Evolutionary conservation across 2,329 filamentous ascomycete species (phyloP).

Genomic region (Hymenoscyphus occultus): DNA sequence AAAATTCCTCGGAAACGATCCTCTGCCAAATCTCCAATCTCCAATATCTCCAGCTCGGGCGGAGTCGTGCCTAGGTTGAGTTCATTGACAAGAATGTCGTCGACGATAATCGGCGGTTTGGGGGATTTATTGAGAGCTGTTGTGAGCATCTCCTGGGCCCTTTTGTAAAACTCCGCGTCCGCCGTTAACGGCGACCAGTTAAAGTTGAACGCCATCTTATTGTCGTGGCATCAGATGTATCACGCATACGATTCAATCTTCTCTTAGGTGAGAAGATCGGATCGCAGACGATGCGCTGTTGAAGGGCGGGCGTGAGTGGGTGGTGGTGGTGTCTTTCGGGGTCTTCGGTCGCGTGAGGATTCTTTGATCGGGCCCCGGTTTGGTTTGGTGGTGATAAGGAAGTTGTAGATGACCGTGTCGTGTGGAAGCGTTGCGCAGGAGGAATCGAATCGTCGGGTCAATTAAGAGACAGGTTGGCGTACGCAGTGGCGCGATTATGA

Average conservation of each 20-base stretch:
- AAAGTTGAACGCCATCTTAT: conserved; percentile 97
- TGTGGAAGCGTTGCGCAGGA: conserved; percentile 3
- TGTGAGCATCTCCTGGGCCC: conserved; percentile 90
- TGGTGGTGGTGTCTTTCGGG: conserved; percentile 9
- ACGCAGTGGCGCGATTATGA: conserved; percentile 1
- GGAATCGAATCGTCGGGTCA: conserved; percentile 20
- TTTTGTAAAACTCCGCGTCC: conserved; percentile 85
- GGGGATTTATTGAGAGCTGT: conserved; percentile 95
- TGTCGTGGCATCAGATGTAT: conserved; percentile 31
- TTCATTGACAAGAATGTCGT: conserved; percentile 98
- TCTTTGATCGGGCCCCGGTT: conserved; percentile 10
- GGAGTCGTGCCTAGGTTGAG: conserved; percentile 94
- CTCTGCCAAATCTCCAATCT: conserved; percentile 96
- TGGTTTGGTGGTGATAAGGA: conserved; percentile 24
- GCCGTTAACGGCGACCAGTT: conserved; percentile 99
- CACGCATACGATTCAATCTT: conserved; percentile 4
- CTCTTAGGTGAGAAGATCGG: not conserved
- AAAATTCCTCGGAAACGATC: conserved; percentile 97
- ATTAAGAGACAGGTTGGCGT: conserved; percentile 26
- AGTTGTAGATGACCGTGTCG: conserved; percentile 11
- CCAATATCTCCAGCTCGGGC: conserved; percentile 91
- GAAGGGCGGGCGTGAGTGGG: conserved; percentile 8
- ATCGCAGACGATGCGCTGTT: not conserved
- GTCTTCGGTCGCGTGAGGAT: conserved; percentile 25
- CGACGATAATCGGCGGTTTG: conserved; percentile 97